Conservation (phyloP, 2,329 filamentous ascomycete species). For the Penicillium sp. region DNA sequence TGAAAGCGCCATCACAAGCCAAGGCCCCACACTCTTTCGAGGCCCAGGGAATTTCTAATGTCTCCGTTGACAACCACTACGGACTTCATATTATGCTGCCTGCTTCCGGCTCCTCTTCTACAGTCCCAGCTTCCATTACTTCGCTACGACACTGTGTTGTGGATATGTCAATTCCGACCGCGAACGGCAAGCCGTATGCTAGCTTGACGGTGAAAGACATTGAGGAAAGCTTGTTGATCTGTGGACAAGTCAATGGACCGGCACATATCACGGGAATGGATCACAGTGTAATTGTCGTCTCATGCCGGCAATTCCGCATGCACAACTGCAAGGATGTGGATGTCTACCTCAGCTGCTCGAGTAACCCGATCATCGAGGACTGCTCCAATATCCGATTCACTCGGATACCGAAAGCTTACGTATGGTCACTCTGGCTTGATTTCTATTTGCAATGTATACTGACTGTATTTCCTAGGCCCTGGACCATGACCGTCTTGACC, state of each 20-base stretch:
- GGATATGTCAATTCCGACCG: constrained; percentile 71
- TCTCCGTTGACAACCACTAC: constrained; percentile 68
- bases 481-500: constrained; percentile 33
- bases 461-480: constrained; percentile 29
- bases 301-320: constrained; percentile 86
- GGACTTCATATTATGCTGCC: constrained; percentile 78
- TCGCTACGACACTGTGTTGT: constrained; percentile 72
- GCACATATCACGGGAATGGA: constrained; percentile 77
- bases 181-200: constrained; percentile 65
- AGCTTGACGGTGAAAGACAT: constrained; percentile 71
- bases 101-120: constrained; percentile 67
- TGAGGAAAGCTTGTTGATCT: constrained; percentile 70
- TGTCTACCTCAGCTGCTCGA: constrained; percentile 79
- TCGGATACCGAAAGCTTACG: constrained; percentile 69
- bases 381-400: constrained; percentile 79
- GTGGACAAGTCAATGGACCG: constrained; percentile 75
- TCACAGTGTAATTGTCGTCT: constrained; percentile 74
- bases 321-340: constrained; percentile 81
- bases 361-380: constrained; percentile 91
- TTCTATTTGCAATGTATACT: not conserved
- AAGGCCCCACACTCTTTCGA: constrained; percentile 56
- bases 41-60: constrained; percentile 50
- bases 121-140: constrained; percentile 72
- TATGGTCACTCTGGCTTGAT: constrained; percentile 46
- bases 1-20: constrained; percentile 23